Evolutionary conservation across 1,139 yeast species (phyloP).

Genomic region (Wickerhamomyces sp.): DNA sequence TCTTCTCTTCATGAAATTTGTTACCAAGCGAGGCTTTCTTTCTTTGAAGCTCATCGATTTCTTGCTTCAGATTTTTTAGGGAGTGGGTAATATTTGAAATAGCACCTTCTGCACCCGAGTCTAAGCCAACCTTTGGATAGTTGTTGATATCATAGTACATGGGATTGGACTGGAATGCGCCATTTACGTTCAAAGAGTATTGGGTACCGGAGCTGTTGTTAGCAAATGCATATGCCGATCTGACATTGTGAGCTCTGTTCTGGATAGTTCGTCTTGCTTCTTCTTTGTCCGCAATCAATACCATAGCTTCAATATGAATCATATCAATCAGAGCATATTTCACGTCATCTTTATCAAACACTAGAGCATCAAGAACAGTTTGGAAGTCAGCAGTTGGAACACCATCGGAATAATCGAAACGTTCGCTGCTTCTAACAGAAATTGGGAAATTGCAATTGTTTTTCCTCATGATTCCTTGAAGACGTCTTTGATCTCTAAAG

Average conservation of each 20-base stretch:
- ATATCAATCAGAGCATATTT: conserved; percentile 63
- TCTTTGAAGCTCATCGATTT: conserved; percentile 6
- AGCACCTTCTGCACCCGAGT: conserved; percentile 17
- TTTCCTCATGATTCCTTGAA: conserved; percentile 40
- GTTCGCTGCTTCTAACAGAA: conserved; percentile 50
- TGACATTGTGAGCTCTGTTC: conserved; percentile 36
- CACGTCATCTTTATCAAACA: conserved; percentile 48
- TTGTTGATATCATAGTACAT: conserved; percentile 32
- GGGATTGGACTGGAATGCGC: conserved; percentile 56
- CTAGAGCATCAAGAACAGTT: conserved; percentile 57
- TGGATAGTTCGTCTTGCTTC: conserved; percentile 47
- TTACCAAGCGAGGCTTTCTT: conserved; percentile 3
- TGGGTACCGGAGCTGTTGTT: conserved; percentile 43
- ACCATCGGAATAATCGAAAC: conserved; percentile 43
- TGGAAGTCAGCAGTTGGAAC: conserved; percentile 33
- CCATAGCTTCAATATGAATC: conserved; percentile 51
- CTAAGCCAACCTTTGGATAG: conserved; percentile 23
- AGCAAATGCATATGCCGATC: conserved; percentile 40
- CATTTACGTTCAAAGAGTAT: conserved; percentile 29
- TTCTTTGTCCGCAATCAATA: conserved; percentile 45
- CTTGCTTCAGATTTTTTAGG: conserved; percentile 18
- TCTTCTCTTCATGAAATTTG: conserved; percentile 1
- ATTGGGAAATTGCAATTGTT: conserved; percentile 34
- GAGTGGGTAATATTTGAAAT: conserved; percentile 18
- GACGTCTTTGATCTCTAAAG: conserved; percentile 50